Base-by-base conservation (phyloP, 371 early-diverging fungal genomes). In the Mortierella sp. region DNA sequence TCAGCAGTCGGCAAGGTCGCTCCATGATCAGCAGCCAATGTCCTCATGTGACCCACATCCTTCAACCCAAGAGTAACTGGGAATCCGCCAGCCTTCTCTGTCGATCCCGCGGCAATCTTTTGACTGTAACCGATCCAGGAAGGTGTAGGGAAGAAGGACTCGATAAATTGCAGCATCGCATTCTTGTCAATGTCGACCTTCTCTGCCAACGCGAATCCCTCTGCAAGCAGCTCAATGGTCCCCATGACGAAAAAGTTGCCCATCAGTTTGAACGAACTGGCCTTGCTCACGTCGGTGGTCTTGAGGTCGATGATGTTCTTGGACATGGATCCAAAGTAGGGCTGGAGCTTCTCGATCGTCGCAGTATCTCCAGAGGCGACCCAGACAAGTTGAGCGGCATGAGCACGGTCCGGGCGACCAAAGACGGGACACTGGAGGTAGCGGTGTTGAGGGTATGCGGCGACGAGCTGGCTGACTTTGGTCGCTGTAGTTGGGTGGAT, bases 121-220 rank as follows among this genome's bases (percentile, higher is more conserved):
- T 51, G 35, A 65, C 83, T 82, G 70, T 89, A 87, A 4, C 77
- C 78, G 14, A 81, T n/a, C 70, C 79, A 74, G 0, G 79, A 63
- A 14, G 87, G 78, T 0, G 77, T 72, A 4, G 95, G 92, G 27
- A 93, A 90, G 43, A 94, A 73, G 11, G 71, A 70, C 60, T 92
- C 88, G 21, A 95, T 71, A 60, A 95, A 88, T 24, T 92, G 91
- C 74, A 91, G 78, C 12, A 93, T 88, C 32, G 91, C 89, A 16
- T 90, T 90, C 76, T 92, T 89, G 6, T 91, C 88, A 14, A 94
- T 72, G 18, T 91, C 92, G 10, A 89, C 68, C 38, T 91, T 91
- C 71, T 93, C 93, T 1, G 92, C 94, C 14, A 95, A 84, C 0
- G 95, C 93, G 81, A 93, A 81, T 11, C 93, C 94, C 79, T 96